Percentiles rank a stretch among this genome's conserved stretches.
Conservation (phyloP, 2,329 filamentous ascomycete species). For the Aspergillus hortae region DNA sequence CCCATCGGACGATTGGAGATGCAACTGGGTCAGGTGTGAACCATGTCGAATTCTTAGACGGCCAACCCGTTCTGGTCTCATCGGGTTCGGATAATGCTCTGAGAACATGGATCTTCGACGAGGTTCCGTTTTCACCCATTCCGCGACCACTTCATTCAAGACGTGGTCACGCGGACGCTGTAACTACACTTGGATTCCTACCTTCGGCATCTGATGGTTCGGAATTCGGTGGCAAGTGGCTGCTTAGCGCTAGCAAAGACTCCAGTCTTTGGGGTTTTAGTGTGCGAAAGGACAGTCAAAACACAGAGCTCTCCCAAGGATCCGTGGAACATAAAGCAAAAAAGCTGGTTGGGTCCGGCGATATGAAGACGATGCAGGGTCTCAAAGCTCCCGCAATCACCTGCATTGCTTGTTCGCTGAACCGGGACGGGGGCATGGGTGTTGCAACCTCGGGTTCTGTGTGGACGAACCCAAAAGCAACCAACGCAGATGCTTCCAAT, state of each 20-base stretch:
- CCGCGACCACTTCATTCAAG: constrained; percentile 81
- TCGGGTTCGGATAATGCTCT: constrained; percentile 91
- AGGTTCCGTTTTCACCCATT: constrained; percentile 80
- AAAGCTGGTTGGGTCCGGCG: constrained; percentile 49
- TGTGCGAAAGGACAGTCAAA: constrained; percentile 89
- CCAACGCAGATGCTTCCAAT: constrained; percentile 66
- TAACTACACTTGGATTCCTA: constrained; percentile 78
- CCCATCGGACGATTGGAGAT: constrained; percentile 62
- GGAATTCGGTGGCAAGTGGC: constrained; percentile 87
- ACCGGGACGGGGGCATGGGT: constrained; percentile 91
- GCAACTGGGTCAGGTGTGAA: constrained; percentile 71
- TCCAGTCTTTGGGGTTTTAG: constrained; percentile 96
- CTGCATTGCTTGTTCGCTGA: constrained; percentile 84
- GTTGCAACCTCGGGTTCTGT: constrained; percentile 73
- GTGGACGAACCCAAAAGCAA: constrained; percentile 73
- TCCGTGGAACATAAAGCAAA: constrained; percentile 83
- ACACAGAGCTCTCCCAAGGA: constrained; percentile 87
- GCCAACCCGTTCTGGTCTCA: constrained; percentile 85
- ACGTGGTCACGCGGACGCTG: constrained; percentile 82
- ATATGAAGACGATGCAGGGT: constrained; percentile 17
- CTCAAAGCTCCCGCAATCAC: constrained; percentile 91
- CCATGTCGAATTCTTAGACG: constrained; percentile 82
- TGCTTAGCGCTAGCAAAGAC: constrained; percentile 84
- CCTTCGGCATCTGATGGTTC: constrained; percentile 86
- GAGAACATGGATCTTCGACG: constrained; percentile 95